Base-by-base conservation (phyloP, 2,329 filamentous ascomycete species). In the Zymoseptoria passerinii region DNA sequence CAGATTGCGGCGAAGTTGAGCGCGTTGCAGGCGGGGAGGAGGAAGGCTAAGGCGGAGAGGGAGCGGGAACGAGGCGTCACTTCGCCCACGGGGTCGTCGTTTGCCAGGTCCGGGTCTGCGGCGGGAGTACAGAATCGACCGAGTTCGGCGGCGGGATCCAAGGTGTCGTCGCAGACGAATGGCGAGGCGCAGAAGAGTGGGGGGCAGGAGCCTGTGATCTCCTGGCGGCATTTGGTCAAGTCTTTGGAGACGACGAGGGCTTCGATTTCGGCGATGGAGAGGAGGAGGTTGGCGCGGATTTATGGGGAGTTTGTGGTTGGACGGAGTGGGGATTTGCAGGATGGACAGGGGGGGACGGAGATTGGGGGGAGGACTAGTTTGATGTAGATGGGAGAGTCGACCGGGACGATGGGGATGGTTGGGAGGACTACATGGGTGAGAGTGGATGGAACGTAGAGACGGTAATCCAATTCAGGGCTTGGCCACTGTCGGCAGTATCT, bases 221-320 rank as follows among this genome's bases (percentile, higher is more conserved):
- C 80, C 28, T 95, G 90, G 90, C 82, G 83, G 59, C 92, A 99
- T 74, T 78, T 99, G 40, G 80, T 86, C 70, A 87, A 86, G 66
- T 89, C 89, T 48, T 78, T 99, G 58, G 81, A 82, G 20, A 86
- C 77, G 53, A 96, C 92, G 4, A 80, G 92, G 64, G 83, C 89
- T 20, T 95, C 89, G 72, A 95, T 97, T 65, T 90, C 88, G 70
- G 78, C 79, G 2, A 83, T 90, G 60, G 94, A 99, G 76, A 82
- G 85, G 67, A 80, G 77, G 61, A 79, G 92, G 60, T 74, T 99
- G 64, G 81, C 83, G 67, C 83, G 83, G 48, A 96, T 99, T 61
- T 99, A 99, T 71, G 80, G 81, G 16, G 94, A 99, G 75, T 99
- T 99, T 78, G 86, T 96, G 0, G 89, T 90, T 3, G 92, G 91